A percentile compares a stretch with the other conserved stretches of the same genome.
Conservation (phyloP, 2,329 filamentous ascomycete genomes). For the Claviceps monticola region DNA sequence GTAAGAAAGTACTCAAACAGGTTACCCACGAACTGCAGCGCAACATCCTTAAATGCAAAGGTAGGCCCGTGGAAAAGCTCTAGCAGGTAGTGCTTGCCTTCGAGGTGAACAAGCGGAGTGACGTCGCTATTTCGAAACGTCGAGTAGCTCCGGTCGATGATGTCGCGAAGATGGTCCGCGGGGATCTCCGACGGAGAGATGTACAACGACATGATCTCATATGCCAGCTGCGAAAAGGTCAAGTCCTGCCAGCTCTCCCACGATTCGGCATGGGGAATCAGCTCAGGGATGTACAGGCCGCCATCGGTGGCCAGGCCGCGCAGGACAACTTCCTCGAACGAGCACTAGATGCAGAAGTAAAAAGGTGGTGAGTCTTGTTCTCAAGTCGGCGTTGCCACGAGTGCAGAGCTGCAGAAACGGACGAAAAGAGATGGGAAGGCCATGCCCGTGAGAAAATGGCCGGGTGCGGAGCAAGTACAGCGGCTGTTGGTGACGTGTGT, state of each 20-base stretch:
- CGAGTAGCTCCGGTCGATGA: slow-evolving; percentile 74
- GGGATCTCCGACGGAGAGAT: slow-evolving; percentile 78
- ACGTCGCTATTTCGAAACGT: slow-evolving; percentile 73
- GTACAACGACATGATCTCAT: slow-evolving; percentile 75
- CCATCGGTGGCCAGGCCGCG: slow-evolving; percentile 80
- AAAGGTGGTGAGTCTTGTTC: neutral
- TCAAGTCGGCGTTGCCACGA: neutral
- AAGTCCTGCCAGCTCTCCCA: slow-evolving; percentile 56
- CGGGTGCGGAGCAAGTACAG: neutral
- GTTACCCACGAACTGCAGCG: slow-evolving; percentile 90
- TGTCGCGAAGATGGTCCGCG: slow-evolving; percentile 60
- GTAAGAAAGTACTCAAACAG: slow-evolving; percentile 81
- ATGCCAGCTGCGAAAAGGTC: slow-evolving; percentile 69
- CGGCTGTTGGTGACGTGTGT: neutral
- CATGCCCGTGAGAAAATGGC: too few relatives aligned
- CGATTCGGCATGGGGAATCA: slow-evolving; percentile 41
- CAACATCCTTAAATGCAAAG: slow-evolving; percentile 94
- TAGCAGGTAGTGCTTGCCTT: slow-evolving; percentile 67
- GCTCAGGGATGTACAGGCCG: slow-evolving; percentile 78
- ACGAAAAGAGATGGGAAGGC: too few relatives aligned
- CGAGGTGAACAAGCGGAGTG: slow-evolving; percentile 64
- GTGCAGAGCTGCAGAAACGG: neutral
- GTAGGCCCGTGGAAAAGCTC: slow-evolving; percentile 95
- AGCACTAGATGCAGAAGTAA: slow-evolving; percentile 40
- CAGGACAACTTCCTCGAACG: slow-evolving; percentile 81